Evolutionary conservation across 2,329 filamentous ascomycete species (phyloP), one percentile per base, ranked within the genome.

Genomic region (Monosporascus sp.): DNA sequence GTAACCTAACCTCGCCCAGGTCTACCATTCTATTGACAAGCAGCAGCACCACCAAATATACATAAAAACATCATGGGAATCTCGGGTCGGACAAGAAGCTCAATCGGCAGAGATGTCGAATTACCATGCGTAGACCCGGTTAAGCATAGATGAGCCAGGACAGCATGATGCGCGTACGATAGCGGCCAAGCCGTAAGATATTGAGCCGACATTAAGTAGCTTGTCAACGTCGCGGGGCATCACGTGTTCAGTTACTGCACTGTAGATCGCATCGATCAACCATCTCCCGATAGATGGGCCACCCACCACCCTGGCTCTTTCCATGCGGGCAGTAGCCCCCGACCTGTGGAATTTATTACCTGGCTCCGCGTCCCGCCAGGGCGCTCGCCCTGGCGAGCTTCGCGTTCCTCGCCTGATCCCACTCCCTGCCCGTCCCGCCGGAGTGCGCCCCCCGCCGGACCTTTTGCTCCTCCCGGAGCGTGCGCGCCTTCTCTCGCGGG

Each of bases 401-500:
- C 47, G 79, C 76, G 66, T 84, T 83, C 59, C 75, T 74, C 18
- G 76, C 77, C 62, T 79, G 75, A 66, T 85, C 82, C 81, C 82
- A 82, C 37, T 78, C 76, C 54, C 80, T 74, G n/a, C 80, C 77
- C 44, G 75, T 75, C 41, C 68, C 70, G 22, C 77, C 79, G 31
- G 74, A 69, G 55, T 74, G 73, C 17, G 73, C 74, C 36, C 83
- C 84, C 56, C 80, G 77, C 58, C 81, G 78, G 11, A 79, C 79
- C 60, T 75, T 82, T 66, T 82, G 83, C 64, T 83, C 82, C 55
- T 85, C 82, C 65, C 83, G 79, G 39, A 95, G 75, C 39, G 86
- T 86, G 66, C 83, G 85, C 45, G 88, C 87, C 68, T 89, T 90
- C 68, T 92, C 90, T 52, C 90, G 77, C 1, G 92, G 92, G 74